phyloP scores from a whole-genome alignment of 257 asterid species.

The Solanum pinnatisectum region DNA sequence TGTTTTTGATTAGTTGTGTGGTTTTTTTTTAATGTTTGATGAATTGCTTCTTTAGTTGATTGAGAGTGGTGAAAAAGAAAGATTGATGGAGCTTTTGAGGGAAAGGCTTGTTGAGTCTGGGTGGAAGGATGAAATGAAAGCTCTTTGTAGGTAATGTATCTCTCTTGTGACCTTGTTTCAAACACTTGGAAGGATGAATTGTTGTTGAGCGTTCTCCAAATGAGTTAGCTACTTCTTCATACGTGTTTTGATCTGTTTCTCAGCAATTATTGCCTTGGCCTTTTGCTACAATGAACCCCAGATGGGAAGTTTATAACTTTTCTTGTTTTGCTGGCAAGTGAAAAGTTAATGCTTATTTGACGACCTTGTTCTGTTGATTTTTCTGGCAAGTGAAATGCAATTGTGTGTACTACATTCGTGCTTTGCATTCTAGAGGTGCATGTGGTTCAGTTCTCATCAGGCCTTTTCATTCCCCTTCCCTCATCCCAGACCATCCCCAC shows the following conservation, averaged over 20 bases:
- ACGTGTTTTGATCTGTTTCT: not conserved
- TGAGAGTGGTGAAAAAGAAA: conserved; percentile 53
- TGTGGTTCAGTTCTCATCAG: not conserved
- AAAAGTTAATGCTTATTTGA: not conserved
- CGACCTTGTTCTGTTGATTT: not conserved
- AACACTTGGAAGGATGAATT: not conserved
- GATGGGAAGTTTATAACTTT: not conserved
- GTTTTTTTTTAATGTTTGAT: not conserved
- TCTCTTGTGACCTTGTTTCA: not conserved
- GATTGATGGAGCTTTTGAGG: conserved; percentile 51
- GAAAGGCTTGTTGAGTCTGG: conserved; percentile 66
- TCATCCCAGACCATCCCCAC: not conserved
- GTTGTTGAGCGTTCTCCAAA: not conserved
- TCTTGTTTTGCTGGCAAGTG: not conserved
- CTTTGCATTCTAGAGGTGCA: not conserved
- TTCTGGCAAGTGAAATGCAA: not conserved
- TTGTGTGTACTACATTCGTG: not conserved
- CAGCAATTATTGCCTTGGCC: not conserved
- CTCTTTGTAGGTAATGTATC: conserved; percentile 43
- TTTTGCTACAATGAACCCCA: not conserved
- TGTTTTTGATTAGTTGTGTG: not conserved
- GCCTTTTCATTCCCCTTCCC: not conserved
- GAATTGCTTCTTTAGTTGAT: conserved; percentile 16
- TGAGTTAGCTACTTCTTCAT: not conserved
- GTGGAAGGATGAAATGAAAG: conserved; percentile 60